These are phyloP conservation scores for Nelumbo lutea DNA, from an alignment of 164 flowering plant genomes.

Conservation along the genomic window DNA sequence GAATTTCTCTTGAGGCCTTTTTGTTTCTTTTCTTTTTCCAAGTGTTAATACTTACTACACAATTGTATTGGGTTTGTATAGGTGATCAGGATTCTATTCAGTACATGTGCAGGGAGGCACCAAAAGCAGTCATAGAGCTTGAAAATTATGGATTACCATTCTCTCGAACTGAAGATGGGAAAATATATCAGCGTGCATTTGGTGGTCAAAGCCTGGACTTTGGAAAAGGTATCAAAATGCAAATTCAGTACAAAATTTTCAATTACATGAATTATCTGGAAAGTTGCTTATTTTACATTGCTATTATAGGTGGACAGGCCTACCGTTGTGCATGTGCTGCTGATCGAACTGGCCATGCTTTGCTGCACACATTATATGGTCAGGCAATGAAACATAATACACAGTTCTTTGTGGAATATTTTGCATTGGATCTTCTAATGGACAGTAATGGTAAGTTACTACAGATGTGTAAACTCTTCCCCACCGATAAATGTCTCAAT, in stretches of 20 bases:
- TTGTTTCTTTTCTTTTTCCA: too few relatives aligned
- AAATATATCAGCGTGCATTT: constrained; percentile 97
- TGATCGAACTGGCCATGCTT: constrained; percentile 97
- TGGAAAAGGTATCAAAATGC: constrained; percentile 72
- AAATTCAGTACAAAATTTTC: not conserved
- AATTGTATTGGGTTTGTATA: constrained; percentile 16
- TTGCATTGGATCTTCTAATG: constrained; percentile 93
- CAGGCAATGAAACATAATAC: constrained; percentile 99
- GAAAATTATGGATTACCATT: constrained; percentile 97
- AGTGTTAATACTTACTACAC: too few relatives aligned
- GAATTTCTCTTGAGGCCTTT: too few relatives aligned
- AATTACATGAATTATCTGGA: not conserved
- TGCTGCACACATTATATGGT: constrained; percentile 91
- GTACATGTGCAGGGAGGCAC: constrained; percentile 99
- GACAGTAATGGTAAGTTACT: constrained; percentile 63
- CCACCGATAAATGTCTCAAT: not conserved
- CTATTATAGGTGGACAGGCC: constrained; percentile 89
- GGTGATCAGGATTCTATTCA: constrained; percentile 99
- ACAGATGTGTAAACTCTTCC: too few relatives aligned
- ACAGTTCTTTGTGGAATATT: constrained; percentile 94
- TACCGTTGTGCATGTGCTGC: constrained; percentile 99
- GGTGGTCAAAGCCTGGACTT: constrained; percentile 96
- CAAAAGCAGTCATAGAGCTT: constrained; percentile 97
- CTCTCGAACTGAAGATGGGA: constrained; percentile 98
- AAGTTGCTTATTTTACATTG: constrained; percentile 9